Percentiles rank a stretch among this genome's conserved stretches.
Evolutionary conservation across 768 basidiomycete species (phyloP).

Genomic region (Pleurotus eryngii): DNA sequence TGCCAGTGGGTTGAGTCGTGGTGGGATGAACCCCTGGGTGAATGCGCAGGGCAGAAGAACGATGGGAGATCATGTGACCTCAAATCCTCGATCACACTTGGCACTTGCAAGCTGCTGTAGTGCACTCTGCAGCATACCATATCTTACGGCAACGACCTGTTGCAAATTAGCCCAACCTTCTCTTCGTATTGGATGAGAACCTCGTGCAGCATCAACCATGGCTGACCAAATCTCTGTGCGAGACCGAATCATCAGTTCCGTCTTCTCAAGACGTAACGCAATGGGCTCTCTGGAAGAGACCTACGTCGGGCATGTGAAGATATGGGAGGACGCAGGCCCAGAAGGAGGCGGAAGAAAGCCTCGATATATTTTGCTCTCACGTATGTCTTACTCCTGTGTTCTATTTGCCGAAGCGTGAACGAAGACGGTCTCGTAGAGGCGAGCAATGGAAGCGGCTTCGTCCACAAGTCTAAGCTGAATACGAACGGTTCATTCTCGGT

Average conservation of each 20-base stretch:
- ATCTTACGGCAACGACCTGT: too few species aligned
- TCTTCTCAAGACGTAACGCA: slow-evolving; percentile 73
- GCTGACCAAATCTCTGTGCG: slow-evolving; percentile 38
- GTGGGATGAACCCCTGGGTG: background rate
- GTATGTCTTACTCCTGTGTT: slow-evolving; percentile 46
- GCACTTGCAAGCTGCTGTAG: too few species aligned
- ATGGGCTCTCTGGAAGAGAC: slow-evolving; percentile 66
- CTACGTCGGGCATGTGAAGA: slow-evolving; percentile 88
- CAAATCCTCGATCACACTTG: too few species aligned
- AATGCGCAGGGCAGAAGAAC: too few species aligned
- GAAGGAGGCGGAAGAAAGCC: slow-evolving; percentile 78
- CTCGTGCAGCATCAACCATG: slow-evolving; percentile 20
- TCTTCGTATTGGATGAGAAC: too few species aligned
- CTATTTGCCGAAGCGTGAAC: background rate
- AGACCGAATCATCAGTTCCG: slow-evolving; percentile 75
- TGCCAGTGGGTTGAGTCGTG: background rate
- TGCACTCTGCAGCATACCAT: too few species aligned
- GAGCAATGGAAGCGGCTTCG: slow-evolving; percentile 57
- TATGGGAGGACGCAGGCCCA: slow-evolving; percentile 80
- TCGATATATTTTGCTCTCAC: slow-evolving; percentile 85
- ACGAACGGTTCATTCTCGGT: slow-evolving; percentile 93
- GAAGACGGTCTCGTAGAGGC: slow-evolving; percentile 42
- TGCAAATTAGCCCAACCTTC: too few species aligned
- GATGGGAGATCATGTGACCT: too few species aligned
- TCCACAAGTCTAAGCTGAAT: slow-evolving; percentile 97